phyloP scores from a whole-genome alignment of 2,329 filamentous ascomycete species.

The Lasiodiplodia theobromae region DNA sequence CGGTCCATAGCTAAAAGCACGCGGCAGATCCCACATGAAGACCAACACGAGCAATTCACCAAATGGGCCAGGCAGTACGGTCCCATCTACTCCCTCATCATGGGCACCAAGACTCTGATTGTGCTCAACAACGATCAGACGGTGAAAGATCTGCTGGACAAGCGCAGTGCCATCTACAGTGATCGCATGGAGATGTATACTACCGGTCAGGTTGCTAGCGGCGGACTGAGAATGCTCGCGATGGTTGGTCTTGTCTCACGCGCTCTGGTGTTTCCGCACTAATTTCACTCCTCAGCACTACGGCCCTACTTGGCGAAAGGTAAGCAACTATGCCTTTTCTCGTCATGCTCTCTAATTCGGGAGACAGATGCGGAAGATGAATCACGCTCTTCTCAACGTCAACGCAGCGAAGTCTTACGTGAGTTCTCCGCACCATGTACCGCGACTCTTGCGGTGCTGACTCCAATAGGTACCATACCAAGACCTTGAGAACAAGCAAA shows the following conservation, averaged over 20 bases:
- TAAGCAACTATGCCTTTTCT: background rate
- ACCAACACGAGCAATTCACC: constrained; percentile 56
- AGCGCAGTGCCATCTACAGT: constrained; percentile 59
- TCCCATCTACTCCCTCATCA: constrained; percentile 59
- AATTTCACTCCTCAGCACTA: constrained; percentile 32
- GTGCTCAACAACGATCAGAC: constrained; percentile 55
- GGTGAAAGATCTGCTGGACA: constrained; percentile 62
- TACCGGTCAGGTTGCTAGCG: constrained; percentile 37
- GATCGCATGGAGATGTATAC: constrained; percentile 55
- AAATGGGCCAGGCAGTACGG: constrained; percentile 63
- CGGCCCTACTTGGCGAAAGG: constrained; percentile 33
- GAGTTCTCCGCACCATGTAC: background rate
- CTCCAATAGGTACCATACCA: constrained; percentile 58
- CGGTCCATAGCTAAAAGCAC: constrained; percentile 1
- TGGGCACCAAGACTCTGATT: constrained; percentile 57
- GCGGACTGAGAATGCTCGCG: constrained; percentile 33
- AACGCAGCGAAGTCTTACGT: constrained; percentile 33
- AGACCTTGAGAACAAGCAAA: constrained; percentile 62
- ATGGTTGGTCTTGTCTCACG: constrained; percentile 33
- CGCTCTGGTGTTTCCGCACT: background rate
- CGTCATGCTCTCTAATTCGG: background rate
- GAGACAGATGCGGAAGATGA: constrained; percentile 30
- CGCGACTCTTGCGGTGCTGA: background rate
- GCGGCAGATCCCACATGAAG: constrained; percentile 49
- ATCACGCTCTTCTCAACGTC: constrained; percentile 35